Conservation (phyloP, 257 asterid species). For the Solanum tarapatanum region DNA sequence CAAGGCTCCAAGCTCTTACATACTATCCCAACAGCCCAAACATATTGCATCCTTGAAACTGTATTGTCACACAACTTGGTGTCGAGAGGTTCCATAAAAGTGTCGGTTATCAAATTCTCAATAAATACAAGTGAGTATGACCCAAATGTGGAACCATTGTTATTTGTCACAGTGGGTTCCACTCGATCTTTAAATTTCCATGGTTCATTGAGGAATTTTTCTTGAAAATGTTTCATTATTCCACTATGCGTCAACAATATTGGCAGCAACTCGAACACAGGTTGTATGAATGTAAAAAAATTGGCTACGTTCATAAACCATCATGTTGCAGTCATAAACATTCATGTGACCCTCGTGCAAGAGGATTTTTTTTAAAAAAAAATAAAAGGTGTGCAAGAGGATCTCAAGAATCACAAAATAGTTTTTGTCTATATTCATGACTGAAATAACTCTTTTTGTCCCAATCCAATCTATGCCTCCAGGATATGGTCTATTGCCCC, state of each 20-base stretch:
- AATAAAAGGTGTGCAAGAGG: too few species aligned
- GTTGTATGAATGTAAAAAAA: neutral
- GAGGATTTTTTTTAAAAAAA: too few species aligned
- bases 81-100: neutral
- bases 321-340: neutral
- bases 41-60: neutral
- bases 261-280: neutral
- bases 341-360: neutral
- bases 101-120: neutral
- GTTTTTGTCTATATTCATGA: neutral
- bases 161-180: neutral
- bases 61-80: neutral
- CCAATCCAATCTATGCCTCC: neutral
- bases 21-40: too few species aligned
- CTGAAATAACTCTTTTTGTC: neutral
- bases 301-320: neutral
- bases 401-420: neutral
- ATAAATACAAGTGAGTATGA: neutral
- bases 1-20: too few species aligned
- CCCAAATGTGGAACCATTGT: neutral
- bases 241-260: neutral
- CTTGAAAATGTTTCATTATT: too few species aligned
- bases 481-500: neutral
- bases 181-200: neutral
- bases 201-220: neutral